These are phyloP conservation scores for Pyrenochaeta sp. DNA, from an alignment of 2,329 filamentous ascomycete species.

Conservation along the genomic window DNA sequence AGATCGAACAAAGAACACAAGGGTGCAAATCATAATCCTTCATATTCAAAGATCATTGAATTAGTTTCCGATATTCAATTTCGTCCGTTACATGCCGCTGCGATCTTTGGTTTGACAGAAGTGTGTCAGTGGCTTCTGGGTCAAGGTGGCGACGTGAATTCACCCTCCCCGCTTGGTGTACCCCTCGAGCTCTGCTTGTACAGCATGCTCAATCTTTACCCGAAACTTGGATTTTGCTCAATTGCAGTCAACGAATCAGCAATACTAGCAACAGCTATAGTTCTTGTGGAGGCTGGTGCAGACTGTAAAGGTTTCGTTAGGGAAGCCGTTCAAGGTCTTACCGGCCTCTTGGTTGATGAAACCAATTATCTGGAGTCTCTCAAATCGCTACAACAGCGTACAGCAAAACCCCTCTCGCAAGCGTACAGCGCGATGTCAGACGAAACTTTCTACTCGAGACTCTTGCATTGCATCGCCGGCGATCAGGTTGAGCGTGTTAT, in stretches of 20 bases:
- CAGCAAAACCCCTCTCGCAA: neutral
- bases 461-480: neutral
- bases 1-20: neutral
- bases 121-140: conserved; percentile 1
- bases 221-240: neutral
- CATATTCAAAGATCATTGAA: neutral
- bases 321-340: neutral
- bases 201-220: neutral
- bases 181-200: neutral
- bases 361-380: neutral
- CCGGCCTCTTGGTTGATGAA: neutral
- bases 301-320: neutral
- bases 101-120: neutral
- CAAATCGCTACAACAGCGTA: neutral
- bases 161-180: neutral
- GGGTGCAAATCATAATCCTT: too few species aligned
- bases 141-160: neutral
- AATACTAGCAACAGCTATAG: neutral
- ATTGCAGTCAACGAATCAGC: neutral
- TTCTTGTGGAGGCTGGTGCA: neutral
- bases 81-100: conserved; percentile 1
- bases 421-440: neutral
- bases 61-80: neutral
- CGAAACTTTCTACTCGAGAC: neutral
- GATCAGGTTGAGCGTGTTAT: neutral